A percentile compares a stretch with the other conserved stretches of the same genome.
Evolutionary conservation across 2,329 filamentous ascomycete genomes (phyloP).

Genomic region (Paracamarosporium sp.): DNA sequence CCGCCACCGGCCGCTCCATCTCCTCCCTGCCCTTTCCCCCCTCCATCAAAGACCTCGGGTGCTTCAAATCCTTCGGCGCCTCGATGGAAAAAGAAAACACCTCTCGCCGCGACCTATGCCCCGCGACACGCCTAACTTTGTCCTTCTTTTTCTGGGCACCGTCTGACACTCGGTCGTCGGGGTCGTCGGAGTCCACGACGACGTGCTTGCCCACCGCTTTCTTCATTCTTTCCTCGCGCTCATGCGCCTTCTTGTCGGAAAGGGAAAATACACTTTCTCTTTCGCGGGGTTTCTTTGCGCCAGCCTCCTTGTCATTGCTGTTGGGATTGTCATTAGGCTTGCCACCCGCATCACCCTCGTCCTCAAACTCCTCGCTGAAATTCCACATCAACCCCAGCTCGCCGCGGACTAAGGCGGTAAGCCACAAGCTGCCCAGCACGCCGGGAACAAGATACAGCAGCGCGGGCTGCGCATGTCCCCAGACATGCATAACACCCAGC

Average conservation of each 20-base stretch:
- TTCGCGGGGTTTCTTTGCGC: conserved; percentile 6
- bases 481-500: conserved; percentile 77
- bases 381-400: conserved; percentile 79
- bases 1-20: background rate
- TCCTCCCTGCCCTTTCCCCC: conserved; percentile 1
- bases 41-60: conserved; percentile 16
- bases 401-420: conserved; percentile 72
- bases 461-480: conserved; percentile 84
- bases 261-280: conserved; percentile 35
- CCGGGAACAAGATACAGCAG: conserved; percentile 91
- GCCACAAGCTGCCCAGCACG: conserved; percentile 77
- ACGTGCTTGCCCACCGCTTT: conserved; percentile 21
- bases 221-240: conserved; percentile 21
- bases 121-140: conserved; percentile 21
- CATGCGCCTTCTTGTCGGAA: conserved; percentile 28
- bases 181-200: conserved; percentile 14
- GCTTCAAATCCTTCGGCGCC: conserved; percentile 36
- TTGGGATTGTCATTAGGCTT: too few species aligned
- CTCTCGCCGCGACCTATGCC: conserved; percentile 31
- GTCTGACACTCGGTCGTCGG: conserved; percentile 12
- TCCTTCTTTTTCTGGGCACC: background rate
- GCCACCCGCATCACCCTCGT: conserved; percentile 36
- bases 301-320: conserved; percentile 8
- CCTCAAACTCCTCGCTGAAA: conserved; percentile 72
- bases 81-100: conserved; percentile 46